Percentiles rank a stretch among this genome's conserved stretches.
Evolutionary conservation across 2,329 filamentous ascomycete species (phyloP).

Genomic region (Calonectria crousiana): DNA sequence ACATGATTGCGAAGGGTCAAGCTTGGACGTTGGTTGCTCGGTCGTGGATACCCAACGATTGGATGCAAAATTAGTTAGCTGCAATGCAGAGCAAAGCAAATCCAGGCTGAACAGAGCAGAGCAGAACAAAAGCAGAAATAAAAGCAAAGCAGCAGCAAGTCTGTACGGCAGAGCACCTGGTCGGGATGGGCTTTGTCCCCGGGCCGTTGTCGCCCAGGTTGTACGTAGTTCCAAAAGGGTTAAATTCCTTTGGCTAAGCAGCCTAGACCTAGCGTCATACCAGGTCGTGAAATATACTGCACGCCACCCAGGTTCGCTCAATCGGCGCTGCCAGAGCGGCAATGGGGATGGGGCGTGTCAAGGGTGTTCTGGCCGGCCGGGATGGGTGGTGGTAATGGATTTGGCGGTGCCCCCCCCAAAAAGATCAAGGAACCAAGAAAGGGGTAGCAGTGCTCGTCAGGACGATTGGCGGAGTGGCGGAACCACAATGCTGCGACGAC

Average conservation of each 20-base stretch:
- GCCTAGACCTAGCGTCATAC: conserved; percentile 48
- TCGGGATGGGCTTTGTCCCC: conserved; percentile 30
- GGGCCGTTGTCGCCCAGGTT: conserved; percentile 30
- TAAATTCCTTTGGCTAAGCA: conserved; percentile 47
- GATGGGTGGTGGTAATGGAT: conserved; percentile 35
- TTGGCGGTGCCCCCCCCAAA: conserved; percentile 28
- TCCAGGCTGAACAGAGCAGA: conserved; percentile 36
- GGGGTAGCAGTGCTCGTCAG: conserved; percentile 37
- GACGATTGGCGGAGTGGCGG: conserved; percentile 37
- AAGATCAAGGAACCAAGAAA: conserved; percentile 32
- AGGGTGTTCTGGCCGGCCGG: conserved; percentile 32
- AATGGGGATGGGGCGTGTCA: conserved; percentile 38
- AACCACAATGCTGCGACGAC: conserved; percentile 27
- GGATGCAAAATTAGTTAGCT: conserved; percentile 9
- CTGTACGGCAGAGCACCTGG: conserved; percentile 19
- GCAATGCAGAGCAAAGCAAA: conserved; percentile 29
- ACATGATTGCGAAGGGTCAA: conserved; percentile 44
- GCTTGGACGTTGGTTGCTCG: conserved; percentile 41
- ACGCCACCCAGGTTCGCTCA: conserved; percentile 40
- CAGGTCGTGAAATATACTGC: conserved; percentile 39
- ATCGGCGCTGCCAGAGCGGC: conserved; percentile 29
- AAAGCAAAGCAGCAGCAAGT: conserved; percentile 29
- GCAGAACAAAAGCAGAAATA: conserved; percentile 21
- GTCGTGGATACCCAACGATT: conserved; percentile 37
- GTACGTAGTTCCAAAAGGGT: conserved; percentile 43